These are phyloP conservation scores for Scedosporium minutisporum DNA, from an alignment of 2,329 filamentous ascomycete genomes.

Conservation along the genomic window DNA sequence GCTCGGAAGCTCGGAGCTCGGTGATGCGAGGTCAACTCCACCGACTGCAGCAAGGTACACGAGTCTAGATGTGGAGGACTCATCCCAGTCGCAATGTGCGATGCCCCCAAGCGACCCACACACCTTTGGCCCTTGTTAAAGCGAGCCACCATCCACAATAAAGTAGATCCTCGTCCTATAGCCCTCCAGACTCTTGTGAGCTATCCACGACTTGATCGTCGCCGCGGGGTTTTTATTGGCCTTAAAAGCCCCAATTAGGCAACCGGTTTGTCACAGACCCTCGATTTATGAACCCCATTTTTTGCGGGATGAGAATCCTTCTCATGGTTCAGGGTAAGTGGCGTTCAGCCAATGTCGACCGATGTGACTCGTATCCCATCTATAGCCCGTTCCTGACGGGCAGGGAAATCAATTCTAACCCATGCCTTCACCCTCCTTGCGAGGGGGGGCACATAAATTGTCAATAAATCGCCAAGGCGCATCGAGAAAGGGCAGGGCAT, in stretches of 20 bases:
- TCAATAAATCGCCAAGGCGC: not conserved
- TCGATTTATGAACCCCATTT: not conserved
- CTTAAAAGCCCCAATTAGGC: not conserved
- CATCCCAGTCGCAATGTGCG: not conserved
- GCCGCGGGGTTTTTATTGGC: not conserved
- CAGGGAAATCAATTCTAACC: not conserved
- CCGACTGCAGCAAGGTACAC: no score
- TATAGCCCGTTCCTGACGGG: not conserved
- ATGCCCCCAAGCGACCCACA: not conserved
- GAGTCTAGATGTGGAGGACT: no score
- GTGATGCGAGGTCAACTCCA: not conserved
- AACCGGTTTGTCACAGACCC: not conserved
- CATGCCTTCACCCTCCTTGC: no score
- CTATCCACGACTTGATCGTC: not conserved
- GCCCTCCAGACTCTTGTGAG: not conserved
- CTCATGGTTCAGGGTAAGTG: not conserved
- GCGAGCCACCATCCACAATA: not conserved
- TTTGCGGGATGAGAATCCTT: not conserved
- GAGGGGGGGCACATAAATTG: not conserved
- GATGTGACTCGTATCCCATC: not conserved
- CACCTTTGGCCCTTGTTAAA: not conserved
- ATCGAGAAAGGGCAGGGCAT: no score
- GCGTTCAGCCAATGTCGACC: not conserved
- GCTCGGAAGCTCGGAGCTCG: conserved; percentile 6
- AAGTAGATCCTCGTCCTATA: not conserved